phyloP scores from a whole-genome alignment of 2,329 filamentous ascomycete species.

The Penicillium crustosum region DNA sequence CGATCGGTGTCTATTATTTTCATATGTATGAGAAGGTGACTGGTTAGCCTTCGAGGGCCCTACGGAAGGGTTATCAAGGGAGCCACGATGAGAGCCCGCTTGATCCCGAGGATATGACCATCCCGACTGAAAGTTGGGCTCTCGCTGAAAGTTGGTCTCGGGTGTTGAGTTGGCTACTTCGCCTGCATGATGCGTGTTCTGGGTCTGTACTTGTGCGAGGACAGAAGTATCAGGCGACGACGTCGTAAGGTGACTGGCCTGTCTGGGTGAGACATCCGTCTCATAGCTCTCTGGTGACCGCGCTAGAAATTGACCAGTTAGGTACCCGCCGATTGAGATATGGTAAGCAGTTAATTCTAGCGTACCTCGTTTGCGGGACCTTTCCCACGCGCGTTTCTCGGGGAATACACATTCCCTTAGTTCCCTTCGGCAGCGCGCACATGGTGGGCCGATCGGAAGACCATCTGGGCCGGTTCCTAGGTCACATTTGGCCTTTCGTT shows the following conservation, averaged over 20 bases:
- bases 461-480: conserved; percentile 45
- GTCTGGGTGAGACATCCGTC: conserved; percentile 6
- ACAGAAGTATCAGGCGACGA: background rate
- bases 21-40: conserved; percentile 14
- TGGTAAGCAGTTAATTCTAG: conserved; percentile 5
- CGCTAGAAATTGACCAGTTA: conserved; percentile 16
- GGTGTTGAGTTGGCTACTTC: background rate
- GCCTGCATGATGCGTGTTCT: background rate
- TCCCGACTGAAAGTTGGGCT: background rate
- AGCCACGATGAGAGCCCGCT: conserved; percentile 13
- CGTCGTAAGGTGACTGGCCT: background rate
- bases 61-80: background rate
- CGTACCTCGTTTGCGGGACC: conserved; percentile 37
- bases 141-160: background rate
- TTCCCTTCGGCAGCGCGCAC: conserved; percentile 52
- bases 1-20: conserved; percentile 28
- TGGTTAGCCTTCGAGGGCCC: background rate
- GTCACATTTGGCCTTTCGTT: conserved; percentile 55
- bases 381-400: conserved; percentile 44
- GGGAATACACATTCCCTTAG: conserved; percentile 53
- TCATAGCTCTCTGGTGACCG: conserved; percentile 16
- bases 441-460: conserved; percentile 41
- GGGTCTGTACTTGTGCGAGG: background rate
- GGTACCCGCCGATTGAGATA: background rate
- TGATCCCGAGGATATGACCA: conserved; percentile 5